phyloP scores from a whole-genome alignment of 495 filamentous ascomycete genomes.

The Hypoxylon subgilvum region DNA sequence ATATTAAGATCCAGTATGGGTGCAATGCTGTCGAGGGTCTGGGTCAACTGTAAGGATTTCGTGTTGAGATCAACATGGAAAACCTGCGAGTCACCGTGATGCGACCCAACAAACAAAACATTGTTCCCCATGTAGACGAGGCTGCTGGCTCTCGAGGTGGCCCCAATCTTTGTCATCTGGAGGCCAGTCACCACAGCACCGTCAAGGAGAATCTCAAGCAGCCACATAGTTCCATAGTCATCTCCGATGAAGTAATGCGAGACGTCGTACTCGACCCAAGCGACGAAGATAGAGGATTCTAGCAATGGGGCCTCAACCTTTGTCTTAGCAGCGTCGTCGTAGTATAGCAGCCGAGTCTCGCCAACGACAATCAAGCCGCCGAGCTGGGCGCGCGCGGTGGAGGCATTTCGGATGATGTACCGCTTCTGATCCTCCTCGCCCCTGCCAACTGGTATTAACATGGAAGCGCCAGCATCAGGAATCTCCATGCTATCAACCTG shows the following conservation, averaged over 20 bases:
- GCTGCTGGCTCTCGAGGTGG: conserved; percentile 73
- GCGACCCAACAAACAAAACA: conserved; percentile 84
- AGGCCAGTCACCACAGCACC: conserved; percentile 58
- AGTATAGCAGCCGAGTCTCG: conserved; percentile 82
- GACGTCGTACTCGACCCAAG: conserved; percentile 84
- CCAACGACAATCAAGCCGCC: conserved; percentile 83
- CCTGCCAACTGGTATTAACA: conserved; percentile 81
- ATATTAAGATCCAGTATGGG: conserved; percentile 92
- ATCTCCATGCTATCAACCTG: conserved; percentile 62
- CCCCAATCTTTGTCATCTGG: conserved; percentile 67
- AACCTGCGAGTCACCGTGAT: conserved; percentile 90
- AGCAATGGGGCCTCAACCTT: conserved; percentile 64
- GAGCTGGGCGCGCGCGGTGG: conserved; percentile 54
- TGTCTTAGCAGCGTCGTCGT: conserved; percentile 72
- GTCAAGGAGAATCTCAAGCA: conserved; percentile 75
- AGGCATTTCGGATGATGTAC: conserved; percentile 57
- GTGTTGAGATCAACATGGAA: conserved; percentile 60
- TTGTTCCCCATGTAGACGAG: conserved; percentile 81
- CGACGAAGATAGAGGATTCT: conserved; percentile 79
- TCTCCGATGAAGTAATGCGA: conserved; percentile 86
- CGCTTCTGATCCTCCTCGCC: conserved; percentile 57
- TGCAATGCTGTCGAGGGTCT: conserved; percentile 82
- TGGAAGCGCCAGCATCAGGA: conserved; percentile 73
- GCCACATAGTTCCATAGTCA: conserved; percentile 81
- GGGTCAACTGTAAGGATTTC: conserved; percentile 65